Conservation (phyloP, 2,329 filamentous ascomycete genomes). For the Albophoma yamanashiensis region DNA sequence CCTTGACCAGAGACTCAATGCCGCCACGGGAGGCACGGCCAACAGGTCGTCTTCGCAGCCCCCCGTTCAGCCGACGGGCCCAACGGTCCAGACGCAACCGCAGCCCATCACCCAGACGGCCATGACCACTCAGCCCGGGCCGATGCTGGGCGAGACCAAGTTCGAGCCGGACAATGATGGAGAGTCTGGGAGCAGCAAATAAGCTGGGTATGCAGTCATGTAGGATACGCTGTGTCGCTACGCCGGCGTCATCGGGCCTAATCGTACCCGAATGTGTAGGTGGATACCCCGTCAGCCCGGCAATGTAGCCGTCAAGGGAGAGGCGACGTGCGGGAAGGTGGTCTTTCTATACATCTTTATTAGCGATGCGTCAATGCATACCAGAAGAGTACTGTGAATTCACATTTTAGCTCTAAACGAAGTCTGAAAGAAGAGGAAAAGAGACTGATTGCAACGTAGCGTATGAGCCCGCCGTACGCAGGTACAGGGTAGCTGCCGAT, state of each 20-base stretch:
- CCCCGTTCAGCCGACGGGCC: slow-evolving; percentile 33
- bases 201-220: neutral
- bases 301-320: neutral
- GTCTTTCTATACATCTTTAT: neutral
- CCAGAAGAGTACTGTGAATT: neutral
- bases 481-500: neutral
- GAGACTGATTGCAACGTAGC: neutral
- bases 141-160: slow-evolving; percentile 57
- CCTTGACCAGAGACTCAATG: slow-evolving; percentile 81
- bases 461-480: neutral
- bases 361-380: neutral
- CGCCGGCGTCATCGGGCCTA: neutral
- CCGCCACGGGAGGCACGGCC: slow-evolving; percentile 51
- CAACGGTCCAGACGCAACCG: slow-evolving; percentile 46
- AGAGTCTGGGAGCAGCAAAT: slow-evolving; percentile 18
- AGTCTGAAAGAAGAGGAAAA: neutral
- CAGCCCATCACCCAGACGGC: slow-evolving; percentile 44
- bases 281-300: neutral
- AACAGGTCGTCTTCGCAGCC: slow-evolving; percentile 17
- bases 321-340: neutral
- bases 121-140: slow-evolving; percentile 43
- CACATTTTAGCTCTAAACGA: no score
- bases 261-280: neutral
- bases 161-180: slow-evolving; percentile 55
- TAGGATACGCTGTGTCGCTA: neutral